These are phyloP conservation scores for Phytophthora sp. DNA, from an alignment of 352 stramenopile genomes.

Conservation along the genomic window DNA sequence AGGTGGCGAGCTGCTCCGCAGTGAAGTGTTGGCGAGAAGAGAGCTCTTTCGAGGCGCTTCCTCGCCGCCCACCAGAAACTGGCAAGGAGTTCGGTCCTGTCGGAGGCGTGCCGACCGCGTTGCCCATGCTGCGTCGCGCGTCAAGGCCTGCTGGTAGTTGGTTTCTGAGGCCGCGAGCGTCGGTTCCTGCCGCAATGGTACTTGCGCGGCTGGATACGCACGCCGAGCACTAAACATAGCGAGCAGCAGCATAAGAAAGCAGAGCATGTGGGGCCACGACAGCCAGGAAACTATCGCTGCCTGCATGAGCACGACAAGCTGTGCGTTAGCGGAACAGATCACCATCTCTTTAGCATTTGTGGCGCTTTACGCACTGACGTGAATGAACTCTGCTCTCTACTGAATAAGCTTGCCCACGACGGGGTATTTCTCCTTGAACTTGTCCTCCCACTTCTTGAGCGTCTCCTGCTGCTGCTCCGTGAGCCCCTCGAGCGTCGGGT, in stretches of 20 bases:
- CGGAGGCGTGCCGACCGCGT: constrained; percentile 37
- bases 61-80: constrained; percentile 5
- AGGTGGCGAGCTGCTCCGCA: constrained; percentile 74
- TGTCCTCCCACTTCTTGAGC: constrained; percentile 96
- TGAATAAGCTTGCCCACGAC: constrained; percentile 88
- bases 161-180: constrained; percentile 12
- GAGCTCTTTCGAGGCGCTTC: constrained; percentile 8
- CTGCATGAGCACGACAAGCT: constrained; percentile 1
- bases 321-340: constrained; percentile 15
- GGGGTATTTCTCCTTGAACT: constrained; percentile 96
- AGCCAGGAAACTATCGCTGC: constrained; percentile 3
- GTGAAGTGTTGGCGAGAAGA: constrained; percentile 71
- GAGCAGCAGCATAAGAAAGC: constrained; percentile 2
- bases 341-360: constrained; percentile 12
- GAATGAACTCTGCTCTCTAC: constrained; percentile 16
- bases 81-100: constrained; percentile 24
- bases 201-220: constrained; percentile 7
- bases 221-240: constrained; percentile 33
- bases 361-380: constrained; percentile 11
- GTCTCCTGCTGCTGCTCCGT: constrained; percentile 93
- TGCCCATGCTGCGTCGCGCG: constrained; percentile 25
- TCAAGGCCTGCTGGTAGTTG: background rate
- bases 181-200: constrained; percentile 2
- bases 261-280: background rate
- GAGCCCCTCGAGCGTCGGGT: constrained; percentile 91